phyloP scores from a whole-genome alignment of 2,329 filamentous ascomycete genomes.

The Calonectria pteridis region DNA sequence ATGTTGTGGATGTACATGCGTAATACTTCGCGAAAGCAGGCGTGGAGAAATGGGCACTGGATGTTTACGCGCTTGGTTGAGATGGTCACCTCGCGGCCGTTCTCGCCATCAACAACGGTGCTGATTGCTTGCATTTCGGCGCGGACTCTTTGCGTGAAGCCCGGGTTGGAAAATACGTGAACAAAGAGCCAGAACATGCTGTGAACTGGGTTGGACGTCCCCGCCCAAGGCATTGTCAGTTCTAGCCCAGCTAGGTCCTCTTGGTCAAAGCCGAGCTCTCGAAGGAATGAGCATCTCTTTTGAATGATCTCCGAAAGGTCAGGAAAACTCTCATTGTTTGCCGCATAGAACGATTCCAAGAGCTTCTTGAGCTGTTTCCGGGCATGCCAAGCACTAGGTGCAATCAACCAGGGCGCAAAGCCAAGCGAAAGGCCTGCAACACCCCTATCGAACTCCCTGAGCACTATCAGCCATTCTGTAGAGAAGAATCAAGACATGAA shows the following conservation, averaged over 20 bases:
- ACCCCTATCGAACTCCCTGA: slow-evolving; percentile 18
- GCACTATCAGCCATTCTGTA: background rate
- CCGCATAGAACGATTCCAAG: background rate
- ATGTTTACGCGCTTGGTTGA: background rate
- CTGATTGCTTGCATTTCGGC: slow-evolving; percentile 14
- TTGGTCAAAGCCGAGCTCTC: background rate
- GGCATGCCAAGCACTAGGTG: background rate
- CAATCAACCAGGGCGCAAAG: slow-evolving; percentile 7
- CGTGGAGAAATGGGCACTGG: slow-evolving; percentile 12
- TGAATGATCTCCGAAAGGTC: slow-evolving; percentile 12
- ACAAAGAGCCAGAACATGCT: slow-evolving; percentile 29
- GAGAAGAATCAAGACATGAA: background rate
- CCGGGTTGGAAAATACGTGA: slow-evolving; percentile 13
- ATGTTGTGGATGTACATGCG: slow-evolving; percentile 11
- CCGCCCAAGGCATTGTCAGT: slow-evolving; percentile 15
- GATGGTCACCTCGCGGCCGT: slow-evolving; percentile 5
- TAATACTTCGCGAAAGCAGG: slow-evolving; percentile 19
- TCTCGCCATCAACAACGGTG: background rate
- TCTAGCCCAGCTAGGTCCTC: slow-evolving; percentile 12
- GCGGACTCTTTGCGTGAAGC: background rate
- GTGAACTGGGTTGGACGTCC: slow-evolving; percentile 21
- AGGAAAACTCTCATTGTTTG: background rate
- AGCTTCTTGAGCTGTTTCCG: background rate
- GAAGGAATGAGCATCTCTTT: background rate
- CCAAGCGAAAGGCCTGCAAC: background rate